phyloP scores from a whole-genome alignment of 2,329 filamentous ascomycete species.

The Cadophora malorum region DNA sequence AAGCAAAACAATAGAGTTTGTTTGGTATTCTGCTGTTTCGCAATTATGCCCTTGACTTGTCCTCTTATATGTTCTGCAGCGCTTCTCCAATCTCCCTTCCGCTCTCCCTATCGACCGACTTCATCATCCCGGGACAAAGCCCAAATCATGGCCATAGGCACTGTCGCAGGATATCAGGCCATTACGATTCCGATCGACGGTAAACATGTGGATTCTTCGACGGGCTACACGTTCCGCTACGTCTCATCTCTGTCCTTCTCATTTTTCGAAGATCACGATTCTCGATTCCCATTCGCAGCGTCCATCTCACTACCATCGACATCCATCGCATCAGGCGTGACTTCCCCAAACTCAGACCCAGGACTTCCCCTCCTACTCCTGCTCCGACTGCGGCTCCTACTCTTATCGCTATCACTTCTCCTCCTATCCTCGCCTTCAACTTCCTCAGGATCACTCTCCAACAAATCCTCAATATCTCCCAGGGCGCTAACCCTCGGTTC shows the following conservation, averaged over 20 bases:
- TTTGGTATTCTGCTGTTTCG: no score
- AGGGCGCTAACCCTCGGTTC: conserved; percentile 86
- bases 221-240: not conserved
- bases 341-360: conserved; percentile 52
- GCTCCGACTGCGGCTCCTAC: not conserved
- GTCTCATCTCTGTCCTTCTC: not conserved
- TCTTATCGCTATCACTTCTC: conserved; percentile 25
- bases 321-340: conserved; percentile 38
- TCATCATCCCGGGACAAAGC: no score
- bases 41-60: no score
- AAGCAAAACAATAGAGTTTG: not conserved
- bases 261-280: not conserved
- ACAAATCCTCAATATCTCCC: conserved; percentile 76
- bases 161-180: no score
- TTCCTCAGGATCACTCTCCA: conserved; percentile 55
- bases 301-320: conserved; percentile 30
- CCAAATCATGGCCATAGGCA: no score
- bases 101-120: no score
- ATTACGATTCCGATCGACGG: not conserved
- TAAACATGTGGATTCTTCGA: no score
- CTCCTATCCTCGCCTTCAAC: conserved; percentile 38
- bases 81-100: no score
- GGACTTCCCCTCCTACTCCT: conserved; percentile 32
- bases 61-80: no score
- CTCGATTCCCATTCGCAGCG: conserved; percentile 25